phyloP scores from a whole-genome alignment of 257 asterid species.

The Solanum arcanum region DNA sequence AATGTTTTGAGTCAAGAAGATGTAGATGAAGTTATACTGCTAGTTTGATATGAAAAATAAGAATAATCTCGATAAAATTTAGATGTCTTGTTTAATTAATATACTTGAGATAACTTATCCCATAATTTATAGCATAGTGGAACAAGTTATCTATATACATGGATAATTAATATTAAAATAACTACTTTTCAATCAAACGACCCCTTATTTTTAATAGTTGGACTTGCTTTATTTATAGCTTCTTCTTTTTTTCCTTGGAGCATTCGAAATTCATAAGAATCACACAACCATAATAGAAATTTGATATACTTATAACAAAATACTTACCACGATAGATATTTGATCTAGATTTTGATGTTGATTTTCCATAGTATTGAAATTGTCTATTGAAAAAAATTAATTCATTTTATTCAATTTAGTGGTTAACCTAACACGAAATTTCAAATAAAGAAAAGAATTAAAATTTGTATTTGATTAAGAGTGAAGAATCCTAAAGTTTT shows the following conservation, averaged over 20 bases:
- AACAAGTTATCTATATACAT: no score
- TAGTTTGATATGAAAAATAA: no score
- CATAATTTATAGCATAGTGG: no score
- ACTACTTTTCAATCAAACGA: no score
- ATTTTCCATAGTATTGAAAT: not conserved
- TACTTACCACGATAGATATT: not conserved
- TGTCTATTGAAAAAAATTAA: not conserved
- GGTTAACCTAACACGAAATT: not conserved
- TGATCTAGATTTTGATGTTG: not conserved
- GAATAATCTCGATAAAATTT: no score
- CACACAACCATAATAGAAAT: not conserved
- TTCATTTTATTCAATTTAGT: not conserved
- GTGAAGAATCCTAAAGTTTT: not conserved
- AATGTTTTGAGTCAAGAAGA: not conserved
- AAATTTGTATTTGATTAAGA: not conserved
- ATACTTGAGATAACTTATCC: no score
- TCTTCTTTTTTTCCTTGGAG: not conserved
- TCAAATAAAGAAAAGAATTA: not conserved
- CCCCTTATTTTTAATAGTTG: not conserved
- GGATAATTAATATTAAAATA: no score
- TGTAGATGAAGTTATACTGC: not conserved
- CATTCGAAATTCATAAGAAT: not conserved
- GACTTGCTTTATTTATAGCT: no score
- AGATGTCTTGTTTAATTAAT: fast-evolving
- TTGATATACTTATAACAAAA: not conserved